Base-by-base conservation (phyloP, 305 asterid genomes). In the Solanum chacoense region DNA sequence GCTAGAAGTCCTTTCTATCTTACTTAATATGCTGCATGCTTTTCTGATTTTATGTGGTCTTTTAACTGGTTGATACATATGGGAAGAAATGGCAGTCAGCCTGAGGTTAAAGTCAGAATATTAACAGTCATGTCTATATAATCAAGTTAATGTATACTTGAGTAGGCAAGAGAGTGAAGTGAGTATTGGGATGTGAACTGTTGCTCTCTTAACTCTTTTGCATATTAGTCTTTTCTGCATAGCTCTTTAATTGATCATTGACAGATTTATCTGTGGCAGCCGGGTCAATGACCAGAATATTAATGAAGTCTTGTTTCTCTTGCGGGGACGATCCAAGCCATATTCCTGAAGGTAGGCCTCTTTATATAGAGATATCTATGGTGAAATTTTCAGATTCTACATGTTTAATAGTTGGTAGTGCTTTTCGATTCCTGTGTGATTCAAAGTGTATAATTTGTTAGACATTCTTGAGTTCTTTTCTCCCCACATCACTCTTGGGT, bases 281-380 rank as follows among this genome's bases (percentile, higher is more conserved):
- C 90, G 98, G 95, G 81, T 92, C 91, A 85, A 87, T 91, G 88
- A 69, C 94, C 75, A 90, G 92, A 45, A 91, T 93, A 72, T 90
- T 97, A 77, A 91, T 95, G 85, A 97, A 91, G 88, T 94, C 98
- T 63, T 96, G 98, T 92, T 95, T 97, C 90, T 94, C 98, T 79
- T 97, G 99, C 71, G 99, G 99, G 87, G 93, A 93, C 35, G 98
- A 96, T 93, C 98, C 99, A 89, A 94, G 94, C 90, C 95, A 92
- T 93, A 92, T 93, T 91, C 98, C 92, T 89, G 96, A 92, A 92
- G 99, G 99, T 96, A 91, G 42, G 90, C 88, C 85, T 78, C 55
- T 80, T 85, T 50, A 73, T 63, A n/a, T 55, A 55, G 74, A 84
- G 31, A 84, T 55, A 11, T 14, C 28, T 55, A 22, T 84, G 87